phyloP scores from a whole-genome alignment of 2,329 filamentous ascomycete species.

The Amphichorda felina region DNA sequence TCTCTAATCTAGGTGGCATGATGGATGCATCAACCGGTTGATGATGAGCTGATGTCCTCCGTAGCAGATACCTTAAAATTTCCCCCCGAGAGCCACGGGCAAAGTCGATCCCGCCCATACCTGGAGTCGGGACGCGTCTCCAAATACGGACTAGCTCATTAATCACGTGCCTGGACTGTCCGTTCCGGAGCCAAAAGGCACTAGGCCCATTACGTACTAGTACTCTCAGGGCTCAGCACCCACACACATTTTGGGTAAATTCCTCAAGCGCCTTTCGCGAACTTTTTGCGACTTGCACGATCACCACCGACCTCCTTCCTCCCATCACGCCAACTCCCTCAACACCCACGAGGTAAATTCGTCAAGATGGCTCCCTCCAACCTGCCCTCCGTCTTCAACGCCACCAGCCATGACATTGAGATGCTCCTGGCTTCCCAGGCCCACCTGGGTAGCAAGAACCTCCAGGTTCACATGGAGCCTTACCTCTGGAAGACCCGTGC shows the following conservation, averaged over 20 bases:
- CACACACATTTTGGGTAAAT: constrained; percentile 28
- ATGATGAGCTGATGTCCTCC: no score
- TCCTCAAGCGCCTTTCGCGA: constrained; percentile 23
- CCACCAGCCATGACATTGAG: constrained; percentile 97
- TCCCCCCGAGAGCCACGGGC: constrained; percentile 2
- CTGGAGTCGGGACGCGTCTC: not conserved
- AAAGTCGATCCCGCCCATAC: constrained; percentile 1
- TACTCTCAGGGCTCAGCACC: constrained; percentile 17
- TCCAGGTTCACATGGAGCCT: constrained; percentile 98
- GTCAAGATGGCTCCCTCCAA: constrained; percentile 90
- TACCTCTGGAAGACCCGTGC: constrained; percentile 99
- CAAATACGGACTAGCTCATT: constrained; percentile 8
- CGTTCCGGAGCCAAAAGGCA: accelerated
- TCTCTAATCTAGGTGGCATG: constrained; percentile 58
- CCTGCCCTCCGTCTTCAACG: constrained; percentile 91
- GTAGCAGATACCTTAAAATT: constrained; percentile 5
- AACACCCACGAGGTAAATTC: constrained; percentile 21
- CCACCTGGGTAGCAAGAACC: constrained; percentile 97
- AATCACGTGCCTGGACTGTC: constrained; percentile 18
- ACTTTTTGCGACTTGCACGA: constrained; percentile 26
- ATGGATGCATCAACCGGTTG: constrained; percentile 12
- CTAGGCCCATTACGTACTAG: constrained; percentile 15
- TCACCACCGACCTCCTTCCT: constrained; percentile 10
- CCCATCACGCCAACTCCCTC: constrained; percentile 11
- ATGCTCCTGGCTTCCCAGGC: constrained; percentile 94